Evolutionary conservation across 75 land plant species (phyloP).

Genomic region (Selaginella moellendorffii): DNA sequence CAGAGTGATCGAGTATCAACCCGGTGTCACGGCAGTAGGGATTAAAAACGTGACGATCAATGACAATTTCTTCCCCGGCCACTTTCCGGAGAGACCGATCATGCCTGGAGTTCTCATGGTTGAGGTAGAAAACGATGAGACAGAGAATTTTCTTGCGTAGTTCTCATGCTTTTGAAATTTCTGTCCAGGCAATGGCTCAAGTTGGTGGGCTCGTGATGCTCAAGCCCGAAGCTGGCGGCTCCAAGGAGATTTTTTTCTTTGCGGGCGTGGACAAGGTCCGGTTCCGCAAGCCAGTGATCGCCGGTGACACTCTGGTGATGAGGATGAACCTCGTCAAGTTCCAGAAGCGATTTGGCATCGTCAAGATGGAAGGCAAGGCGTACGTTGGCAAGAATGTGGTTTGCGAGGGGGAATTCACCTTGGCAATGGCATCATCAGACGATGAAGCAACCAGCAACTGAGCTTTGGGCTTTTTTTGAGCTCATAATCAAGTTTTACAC

Average conservation of each 20-base stretch:
- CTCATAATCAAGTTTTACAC: too few relatives aligned
- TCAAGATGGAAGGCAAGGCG: slow-evolving; percentile 96
- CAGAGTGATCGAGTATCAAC: slow-evolving; percentile 80
- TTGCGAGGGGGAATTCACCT: slow-evolving; percentile 90
- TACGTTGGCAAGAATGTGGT: slow-evolving; percentile 92
- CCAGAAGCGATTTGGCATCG: slow-evolving; percentile 72
- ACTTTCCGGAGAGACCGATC: slow-evolving; percentile 94
- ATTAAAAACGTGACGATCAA: slow-evolving; percentile 98
- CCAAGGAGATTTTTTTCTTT: slow-evolving; percentile 84
- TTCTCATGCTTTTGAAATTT: background rate
- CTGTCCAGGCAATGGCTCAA: slow-evolving; percentile 87
- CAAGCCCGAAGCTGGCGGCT: slow-evolving; percentile 95
- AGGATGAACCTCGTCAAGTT: slow-evolving; percentile 77
- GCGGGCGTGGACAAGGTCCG: slow-evolving; percentile 97
- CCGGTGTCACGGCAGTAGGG: slow-evolving; percentile 84
- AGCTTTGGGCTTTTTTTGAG: too few relatives aligned
- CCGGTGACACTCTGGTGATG: slow-evolving; percentile 95
- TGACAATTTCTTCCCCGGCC: slow-evolving; percentile 97
- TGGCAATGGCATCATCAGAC: too few relatives aligned
- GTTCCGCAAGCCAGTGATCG: slow-evolving; percentile 89
- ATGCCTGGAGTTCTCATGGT: slow-evolving; percentile 99
- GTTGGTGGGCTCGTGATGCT: slow-evolving; percentile 93
- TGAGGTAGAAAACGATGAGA: slow-evolving; percentile 39
- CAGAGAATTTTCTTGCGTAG: background rate
- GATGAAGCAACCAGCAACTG: too few relatives aligned